These are phyloP conservation scores for Allium cepa DNA, from an alignment of 106 monocot species.

Conservation along the genomic window DNA sequence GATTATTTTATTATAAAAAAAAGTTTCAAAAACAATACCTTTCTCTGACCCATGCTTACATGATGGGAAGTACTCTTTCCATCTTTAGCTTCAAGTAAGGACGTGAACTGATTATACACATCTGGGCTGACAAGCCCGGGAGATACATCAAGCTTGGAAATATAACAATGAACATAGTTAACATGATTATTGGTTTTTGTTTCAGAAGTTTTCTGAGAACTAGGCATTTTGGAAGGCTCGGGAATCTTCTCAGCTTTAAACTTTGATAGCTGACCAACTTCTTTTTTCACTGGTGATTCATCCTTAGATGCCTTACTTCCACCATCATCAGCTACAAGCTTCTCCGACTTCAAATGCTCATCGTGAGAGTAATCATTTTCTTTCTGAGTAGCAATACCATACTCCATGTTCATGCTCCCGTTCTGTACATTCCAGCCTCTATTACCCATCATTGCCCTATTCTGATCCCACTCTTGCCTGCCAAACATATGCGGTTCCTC, in stretches of 20 bases:
- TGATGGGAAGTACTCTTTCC: background rate
- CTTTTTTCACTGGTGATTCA: constrained; percentile 9
- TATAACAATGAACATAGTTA: constrained; percentile 13
- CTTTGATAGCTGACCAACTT: constrained; percentile 5
- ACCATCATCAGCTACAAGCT: constrained; percentile 14
- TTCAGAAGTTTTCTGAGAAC: constrained; percentile 7
- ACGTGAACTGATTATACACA: constrained; percentile 41
- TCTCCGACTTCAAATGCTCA: constrained; percentile 20
- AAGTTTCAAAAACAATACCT: constrained; percentile 13
- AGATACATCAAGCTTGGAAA: constrained; percentile 62
- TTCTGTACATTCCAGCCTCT: constrained; percentile 47
- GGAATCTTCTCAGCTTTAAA: constrained; percentile 6
- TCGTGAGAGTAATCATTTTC: constrained; percentile 7
- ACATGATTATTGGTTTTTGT: constrained; percentile 9
- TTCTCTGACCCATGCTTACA: background rate
- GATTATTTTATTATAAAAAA: too few species aligned
- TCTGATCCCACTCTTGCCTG: constrained; percentile 66
- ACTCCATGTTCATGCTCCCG: constrained; percentile 20
- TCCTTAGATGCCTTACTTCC: constrained; percentile 19
- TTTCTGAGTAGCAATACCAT: constrained; percentile 17
- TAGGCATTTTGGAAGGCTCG: constrained; percentile 11
- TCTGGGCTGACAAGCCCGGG: constrained; percentile 36
- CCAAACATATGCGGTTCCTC: constrained; percentile 49
- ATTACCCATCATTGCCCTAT: constrained; percentile 25
- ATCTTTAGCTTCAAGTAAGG: constrained; percentile 17